Conservation (phyloP, 2,329 filamentous ascomycete genomes). For the Xylariaceae sp. region DNA sequence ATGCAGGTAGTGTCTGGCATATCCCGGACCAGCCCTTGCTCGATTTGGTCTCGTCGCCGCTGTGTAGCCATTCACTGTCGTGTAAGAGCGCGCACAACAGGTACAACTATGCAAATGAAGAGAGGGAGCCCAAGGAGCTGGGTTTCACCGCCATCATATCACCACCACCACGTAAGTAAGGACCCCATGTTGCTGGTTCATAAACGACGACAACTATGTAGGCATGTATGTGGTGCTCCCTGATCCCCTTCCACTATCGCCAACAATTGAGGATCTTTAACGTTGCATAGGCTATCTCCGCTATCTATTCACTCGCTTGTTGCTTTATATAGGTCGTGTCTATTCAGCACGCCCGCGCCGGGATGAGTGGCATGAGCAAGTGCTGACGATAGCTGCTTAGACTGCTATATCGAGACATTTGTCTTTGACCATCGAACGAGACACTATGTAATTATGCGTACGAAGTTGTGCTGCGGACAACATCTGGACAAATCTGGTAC, state of each 20-base stretch:
- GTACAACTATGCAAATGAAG: neutral
- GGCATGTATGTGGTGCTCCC: no score
- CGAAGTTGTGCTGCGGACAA: neutral
- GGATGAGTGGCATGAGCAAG: no score
- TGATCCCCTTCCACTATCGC: no score
- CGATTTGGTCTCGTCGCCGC: neutral
- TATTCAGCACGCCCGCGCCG: no score
- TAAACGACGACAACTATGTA: neutral
- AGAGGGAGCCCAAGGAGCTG: neutral
- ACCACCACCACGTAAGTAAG: neutral
- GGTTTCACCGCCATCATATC: neutral
- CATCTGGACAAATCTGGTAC: neutral
- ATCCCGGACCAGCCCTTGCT: neutral
- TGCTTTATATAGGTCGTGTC: no score
- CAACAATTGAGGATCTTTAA: no score
- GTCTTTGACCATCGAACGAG: neutral
- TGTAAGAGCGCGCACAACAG: neutral
- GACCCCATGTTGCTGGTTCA: neutral
- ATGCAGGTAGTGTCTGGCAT: neutral
- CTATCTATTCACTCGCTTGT: no score
- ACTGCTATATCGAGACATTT: no score
- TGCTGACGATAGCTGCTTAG: no score
- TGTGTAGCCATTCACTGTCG: neutral
- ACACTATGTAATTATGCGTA: neutral
- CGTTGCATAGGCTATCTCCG: no score